Conservation (phyloP, 2,329 filamentous ascomycete genomes). For the Metarhizium brunneum region DNA sequence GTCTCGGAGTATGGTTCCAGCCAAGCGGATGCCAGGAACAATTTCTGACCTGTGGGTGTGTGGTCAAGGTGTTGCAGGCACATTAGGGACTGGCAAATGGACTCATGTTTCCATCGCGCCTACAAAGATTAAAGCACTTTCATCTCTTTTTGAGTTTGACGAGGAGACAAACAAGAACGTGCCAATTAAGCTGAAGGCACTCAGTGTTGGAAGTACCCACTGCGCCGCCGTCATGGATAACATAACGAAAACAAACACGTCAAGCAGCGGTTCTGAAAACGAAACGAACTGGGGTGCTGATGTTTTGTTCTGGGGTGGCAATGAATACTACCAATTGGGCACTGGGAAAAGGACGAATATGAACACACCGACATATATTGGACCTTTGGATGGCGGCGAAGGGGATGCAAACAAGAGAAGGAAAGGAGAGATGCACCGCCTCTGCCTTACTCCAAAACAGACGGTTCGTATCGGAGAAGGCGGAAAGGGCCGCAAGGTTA, state of each 20-base stretch:
- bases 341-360: constrained; percentile 82
- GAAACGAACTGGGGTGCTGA: constrained; percentile 86
- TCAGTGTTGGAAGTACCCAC: constrained; percentile 75
- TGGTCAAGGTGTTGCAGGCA: constrained; percentile 76
- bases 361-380: constrained; percentile 67
- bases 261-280: constrained; percentile 42
- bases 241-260: constrained; percentile 55
- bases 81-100: constrained; percentile 79
- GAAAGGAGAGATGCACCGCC: constrained; percentile 56
- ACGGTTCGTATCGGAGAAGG: constrained; percentile 54
- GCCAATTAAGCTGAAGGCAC: constrained; percentile 66
- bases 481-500: constrained; percentile 57
- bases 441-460: constrained; percentile 71
- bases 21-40: constrained; percentile 21
- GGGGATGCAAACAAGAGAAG: constrained; percentile 52
- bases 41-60: constrained; percentile 70
- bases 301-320: constrained; percentile 88
- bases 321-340: constrained; percentile 87
- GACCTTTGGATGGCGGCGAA: constrained; percentile 56
- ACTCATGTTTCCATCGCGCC: constrained; percentile 74
- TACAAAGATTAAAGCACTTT: constrained; percentile 73
- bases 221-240: constrained; percentile 78
- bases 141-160: constrained; percentile 79
- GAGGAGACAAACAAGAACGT: constrained; percentile 57
- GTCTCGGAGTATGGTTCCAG: constrained; percentile 16